These are phyloP conservation scores for Cyathus striatus DNA, from an alignment of 768 basidiomycete genomes.

Conservation along the genomic window DNA sequence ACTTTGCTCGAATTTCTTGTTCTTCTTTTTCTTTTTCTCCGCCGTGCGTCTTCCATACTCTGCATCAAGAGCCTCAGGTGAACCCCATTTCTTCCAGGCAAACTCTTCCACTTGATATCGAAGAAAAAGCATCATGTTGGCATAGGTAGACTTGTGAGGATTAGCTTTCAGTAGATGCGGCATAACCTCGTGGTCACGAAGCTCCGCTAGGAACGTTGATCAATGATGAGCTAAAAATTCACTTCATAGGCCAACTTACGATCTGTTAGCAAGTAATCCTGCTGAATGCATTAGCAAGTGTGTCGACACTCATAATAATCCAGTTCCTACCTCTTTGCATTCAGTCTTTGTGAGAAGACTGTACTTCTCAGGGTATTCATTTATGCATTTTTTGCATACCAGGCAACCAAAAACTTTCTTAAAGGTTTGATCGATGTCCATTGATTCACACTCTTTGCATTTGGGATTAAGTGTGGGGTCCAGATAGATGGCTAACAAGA, in stretches of 20 bases:
- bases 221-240: constrained; percentile 2
- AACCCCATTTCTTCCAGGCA: constrained; percentile 98
- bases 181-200: constrained; percentile 86
- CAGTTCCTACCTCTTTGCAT: constrained; percentile 76
- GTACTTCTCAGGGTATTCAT: constrained; percentile 87
- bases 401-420: constrained; percentile 77
- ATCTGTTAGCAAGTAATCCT: constrained; percentile 96
- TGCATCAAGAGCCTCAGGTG: constrained; percentile 81
- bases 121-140: constrained; percentile 99
- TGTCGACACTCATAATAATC: neutral
- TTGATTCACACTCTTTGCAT: constrained; percentile 81
- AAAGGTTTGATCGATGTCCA: constrained; percentile 84
- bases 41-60: constrained; percentile 77
- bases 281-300: constrained; percentile 7
- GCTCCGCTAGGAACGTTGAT: constrained; percentile 58
- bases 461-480: constrained; percentile 74
- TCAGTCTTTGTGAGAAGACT: constrained; percentile 96
- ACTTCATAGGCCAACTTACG: constrained; percentile 38
- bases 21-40: constrained; percentile 87
- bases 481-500: constrained; percentile 67
- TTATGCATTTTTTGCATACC: constrained; percentile 89
- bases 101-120: constrained; percentile 93
- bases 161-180: constrained; percentile 94
- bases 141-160: constrained; percentile 91
- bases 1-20: constrained; percentile 92